Evolutionary conservation across 1,139 yeast genomes (phyloP), one percentile per base, ranked within the genome.

Genomic region (Yamadazyma diospyri): DNA sequence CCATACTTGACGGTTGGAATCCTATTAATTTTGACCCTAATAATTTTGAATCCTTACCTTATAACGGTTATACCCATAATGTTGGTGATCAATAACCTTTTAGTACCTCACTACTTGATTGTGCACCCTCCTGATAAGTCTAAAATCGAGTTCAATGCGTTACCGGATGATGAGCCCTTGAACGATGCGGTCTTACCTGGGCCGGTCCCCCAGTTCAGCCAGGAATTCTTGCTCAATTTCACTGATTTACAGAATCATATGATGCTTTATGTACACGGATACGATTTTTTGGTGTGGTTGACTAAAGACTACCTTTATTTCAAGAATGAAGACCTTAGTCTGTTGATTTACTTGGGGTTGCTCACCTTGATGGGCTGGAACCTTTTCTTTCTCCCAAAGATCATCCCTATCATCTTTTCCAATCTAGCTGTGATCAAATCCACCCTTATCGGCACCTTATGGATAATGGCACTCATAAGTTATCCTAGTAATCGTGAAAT

Each of bases 231-330:
- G 17, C 56, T 87, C 40, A 87, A 87, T 53, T 63, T 85, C 46
- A 85, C 94, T 1, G 96, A 87, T 58, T 65, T 87, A 36, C 96
- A 87, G 50, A 87, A 87, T 53, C 81, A 79, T 46, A 81, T 84
- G 87, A 55, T 79, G n/a, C 53, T 79, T 12, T 85, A 80, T 49
- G 77, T 82, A 8, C 55, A 61, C n/a, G 58, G 66, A 0, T 86
- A 80, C 67, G 94, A 87, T 55, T 64, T 67, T 22, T 38, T 75
- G 5, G 61, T 69, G 16, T 59, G 68, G 51, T 39, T 74, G 31
- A 63, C 84, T 17, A 58, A 63, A 17, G 77, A 76, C 40, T 78
- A 80, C 51, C 76, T 84, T 1, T 81, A 72, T 51, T 87, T 80
- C 53, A 68, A 69, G 39, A 77, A 81, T 50, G 89, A 81, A 46